Base-by-base conservation (phyloP, 2,329 filamentous ascomycete genomes). In the Cladosporium halotolerans region DNA sequence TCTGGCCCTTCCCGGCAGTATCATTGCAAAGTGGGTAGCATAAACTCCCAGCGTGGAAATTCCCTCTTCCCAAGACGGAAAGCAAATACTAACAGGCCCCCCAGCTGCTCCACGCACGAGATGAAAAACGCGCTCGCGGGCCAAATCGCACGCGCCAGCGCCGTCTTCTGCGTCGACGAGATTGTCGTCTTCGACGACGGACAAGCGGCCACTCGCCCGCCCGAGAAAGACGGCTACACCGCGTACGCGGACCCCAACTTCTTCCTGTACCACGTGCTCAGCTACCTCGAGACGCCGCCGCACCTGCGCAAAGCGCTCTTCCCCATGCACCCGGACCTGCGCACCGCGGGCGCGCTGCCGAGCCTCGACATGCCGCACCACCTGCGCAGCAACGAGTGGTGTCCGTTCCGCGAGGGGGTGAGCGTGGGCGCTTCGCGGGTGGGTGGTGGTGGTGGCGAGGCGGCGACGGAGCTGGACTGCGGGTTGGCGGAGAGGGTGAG, bases 301-400 rank as follows among this genome's bases (percentile, higher is more conserved):
- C 86, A 93, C 70, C 83, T 95, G 71, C 83, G 88, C 62, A 84
- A 84, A 66, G 72, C 78, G 2, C 76, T 95, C 3, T 92, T 95
- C 62, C 84, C 85, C 1, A 74, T 90, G 57, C 89, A 95, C 65
- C 83, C 86, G 9, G 91, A 95, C 65, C 76, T 95, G 40, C 77
- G 81, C 38, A 81, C 82, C 10, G 88, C 87, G 38, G 88, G 88
- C 7, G 77, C 84, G 38, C 73, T 95, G 28, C 87, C 87, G 0
- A 88, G 81, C 63, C 73, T 95, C 53, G 89, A 95, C 67, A 89
- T 93, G 79, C 89, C 89, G 13, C 88, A 92, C 67, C 89, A 95
- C 69, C 77, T 90, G 8, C 79, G 86, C 58, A 78, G 80, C 11
- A 81, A 85, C 51, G 88, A 95, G 64, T 90, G 85, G 83, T 83